Evolutionary conservation across 192 early-diverging fungal species (phyloP).

Genomic region (Umbelopsis ramanniana): DNA sequence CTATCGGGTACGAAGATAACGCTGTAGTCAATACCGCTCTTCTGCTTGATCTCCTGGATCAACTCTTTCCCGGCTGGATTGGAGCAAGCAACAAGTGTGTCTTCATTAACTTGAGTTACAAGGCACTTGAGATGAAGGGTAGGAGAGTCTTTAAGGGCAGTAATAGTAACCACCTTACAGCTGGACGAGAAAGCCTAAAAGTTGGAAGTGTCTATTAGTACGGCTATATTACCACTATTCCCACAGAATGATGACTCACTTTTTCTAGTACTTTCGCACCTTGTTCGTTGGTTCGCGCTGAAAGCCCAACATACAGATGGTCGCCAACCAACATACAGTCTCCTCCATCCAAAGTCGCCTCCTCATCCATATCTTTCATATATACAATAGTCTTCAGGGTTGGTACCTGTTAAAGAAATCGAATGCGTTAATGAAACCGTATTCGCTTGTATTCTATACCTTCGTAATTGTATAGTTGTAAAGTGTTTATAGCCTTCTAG

Average conservation of each 20-base stretch:
- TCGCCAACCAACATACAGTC: slow-evolving; percentile 41
- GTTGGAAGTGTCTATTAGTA: not conserved
- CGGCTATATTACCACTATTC: not conserved
- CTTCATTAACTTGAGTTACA: slow-evolving; percentile 28
- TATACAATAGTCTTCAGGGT: slow-evolving; percentile 6
- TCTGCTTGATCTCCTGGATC: slow-evolving; percentile 32
- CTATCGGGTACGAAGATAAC: slow-evolving; percentile 42
- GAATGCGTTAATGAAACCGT: not conserved
- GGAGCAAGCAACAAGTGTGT: slow-evolving; percentile 32
- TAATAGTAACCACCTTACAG: slow-evolving; percentile 3
- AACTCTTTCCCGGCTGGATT: slow-evolving; percentile 32
- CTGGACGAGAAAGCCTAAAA: not conserved
- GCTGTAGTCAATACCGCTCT: slow-evolving; percentile 1
- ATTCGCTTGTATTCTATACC: not conserved
- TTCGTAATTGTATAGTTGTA: not conserved
- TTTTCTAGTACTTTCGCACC: slow-evolving; percentile 35
- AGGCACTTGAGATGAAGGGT: slow-evolving; percentile 48
- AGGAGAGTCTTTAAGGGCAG: slow-evolving; percentile 24
- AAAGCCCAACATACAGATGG: slow-evolving; percentile 44
- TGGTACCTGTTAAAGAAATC: not conserved
- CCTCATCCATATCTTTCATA: slow-evolving; percentile 28
- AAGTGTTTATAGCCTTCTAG: no score
- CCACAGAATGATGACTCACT: slow-evolving; percentile 11
- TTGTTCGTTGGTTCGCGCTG: slow-evolving; percentile 41
- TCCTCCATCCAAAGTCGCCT: slow-evolving; percentile 41